phyloP scores from a whole-genome alignment of 495 filamentous ascomycete species.

The Xylaria intraflava region DNA sequence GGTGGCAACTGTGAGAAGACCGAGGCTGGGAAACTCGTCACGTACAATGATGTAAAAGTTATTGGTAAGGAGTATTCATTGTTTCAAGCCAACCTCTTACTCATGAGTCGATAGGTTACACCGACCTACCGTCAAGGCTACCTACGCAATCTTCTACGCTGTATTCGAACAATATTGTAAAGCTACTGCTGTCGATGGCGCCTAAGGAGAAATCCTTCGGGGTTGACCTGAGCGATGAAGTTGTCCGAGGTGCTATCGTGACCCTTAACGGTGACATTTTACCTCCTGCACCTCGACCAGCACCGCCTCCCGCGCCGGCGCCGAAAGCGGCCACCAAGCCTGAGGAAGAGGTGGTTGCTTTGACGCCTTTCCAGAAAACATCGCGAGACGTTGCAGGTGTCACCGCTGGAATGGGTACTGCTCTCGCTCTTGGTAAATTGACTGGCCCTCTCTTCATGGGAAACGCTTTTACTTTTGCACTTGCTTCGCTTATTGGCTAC shows the following conservation, averaged over 20 bases:
- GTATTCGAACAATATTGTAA: slow-evolving; percentile 83
- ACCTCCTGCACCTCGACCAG: slow-evolving; percentile 62
- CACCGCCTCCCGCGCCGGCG: slow-evolving; percentile 58
- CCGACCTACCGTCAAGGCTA: slow-evolving; percentile 70
- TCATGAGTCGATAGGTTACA: slow-evolving; percentile 52
- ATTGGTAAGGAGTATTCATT: slow-evolving; percentile 50
- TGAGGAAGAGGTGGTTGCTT: slow-evolving; percentile 50
- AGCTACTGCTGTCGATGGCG: slow-evolving; percentile 70
- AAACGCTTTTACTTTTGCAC: slow-evolving; percentile 70
- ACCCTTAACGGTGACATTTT: slow-evolving; percentile 66
- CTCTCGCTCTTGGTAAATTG: slow-evolving; percentile 64
- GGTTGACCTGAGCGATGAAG: slow-evolving; percentile 69
- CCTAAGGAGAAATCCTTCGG: slow-evolving; percentile 68
- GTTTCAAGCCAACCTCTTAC: neutral
- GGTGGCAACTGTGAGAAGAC: slow-evolving; percentile 78
- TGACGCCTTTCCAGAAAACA: slow-evolving; percentile 72
- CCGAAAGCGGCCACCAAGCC: slow-evolving; percentile 44
- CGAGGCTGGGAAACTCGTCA: slow-evolving; percentile 57
- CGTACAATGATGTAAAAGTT: slow-evolving; percentile 67
- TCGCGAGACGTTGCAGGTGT: slow-evolving; percentile 62
- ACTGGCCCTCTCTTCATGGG: slow-evolving; percentile 75
- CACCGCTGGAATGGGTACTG: slow-evolving; percentile 65
- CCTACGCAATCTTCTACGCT: slow-evolving; percentile 76
- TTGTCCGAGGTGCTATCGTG: slow-evolving; percentile 72
- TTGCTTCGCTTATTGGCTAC: slow-evolving; percentile 74